Percentiles rank a stretch among this genome's conserved stretches.
phyloP scores from a whole-genome alignment of 345 rosid genomes.

The Hirschfeldia incana region DNA sequence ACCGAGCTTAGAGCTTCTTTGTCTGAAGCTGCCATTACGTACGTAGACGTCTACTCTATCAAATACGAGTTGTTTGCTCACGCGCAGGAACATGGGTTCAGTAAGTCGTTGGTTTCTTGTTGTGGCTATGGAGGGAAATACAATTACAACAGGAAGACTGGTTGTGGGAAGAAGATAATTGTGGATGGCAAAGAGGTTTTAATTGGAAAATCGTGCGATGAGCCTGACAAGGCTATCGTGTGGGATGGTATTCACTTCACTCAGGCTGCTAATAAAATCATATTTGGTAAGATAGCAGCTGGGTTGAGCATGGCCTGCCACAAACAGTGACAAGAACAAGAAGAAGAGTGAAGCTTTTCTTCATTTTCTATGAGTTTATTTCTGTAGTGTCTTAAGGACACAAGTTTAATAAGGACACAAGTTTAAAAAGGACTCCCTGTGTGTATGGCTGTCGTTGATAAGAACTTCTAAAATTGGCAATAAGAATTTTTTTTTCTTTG shows the following conservation, averaged over 20 bases:
- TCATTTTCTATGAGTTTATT: background rate
- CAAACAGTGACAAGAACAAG: slow-evolving; percentile 2
- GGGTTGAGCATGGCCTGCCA: slow-evolving; percentile 35
- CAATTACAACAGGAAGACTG: slow-evolving; percentile 51
- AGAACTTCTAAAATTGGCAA: background rate
- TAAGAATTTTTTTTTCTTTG: background rate
- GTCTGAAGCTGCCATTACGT: slow-evolving; percentile 35
- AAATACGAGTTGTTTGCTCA: slow-evolving; percentile 52
- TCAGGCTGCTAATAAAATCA: slow-evolving; percentile 41
- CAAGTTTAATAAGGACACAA: too few species aligned
- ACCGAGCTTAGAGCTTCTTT: slow-evolving; percentile 46
- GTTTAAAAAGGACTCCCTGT: too few species aligned
- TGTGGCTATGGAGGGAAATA: slow-evolving; percentile 87
- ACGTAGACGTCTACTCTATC: slow-evolving; percentile 46
- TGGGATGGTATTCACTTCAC: slow-evolving; percentile 46
- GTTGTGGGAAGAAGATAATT: slow-evolving; percentile 54
- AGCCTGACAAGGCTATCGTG: slow-evolving; percentile 33
- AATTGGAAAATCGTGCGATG: slow-evolving; percentile 47
- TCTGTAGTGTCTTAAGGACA: background rate
- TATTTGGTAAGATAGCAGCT: slow-evolving; percentile 19
- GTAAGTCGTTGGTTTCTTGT: slow-evolving; percentile 56
- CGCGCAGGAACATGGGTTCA: slow-evolving; percentile 54
- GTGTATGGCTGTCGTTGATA: background rate
- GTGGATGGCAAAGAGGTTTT: slow-evolving; percentile 49
- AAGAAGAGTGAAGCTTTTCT: background rate